Base-by-base conservation (phyloP, 1,139 yeast genomes). In the Yamadazyma buinensis region DNA sequence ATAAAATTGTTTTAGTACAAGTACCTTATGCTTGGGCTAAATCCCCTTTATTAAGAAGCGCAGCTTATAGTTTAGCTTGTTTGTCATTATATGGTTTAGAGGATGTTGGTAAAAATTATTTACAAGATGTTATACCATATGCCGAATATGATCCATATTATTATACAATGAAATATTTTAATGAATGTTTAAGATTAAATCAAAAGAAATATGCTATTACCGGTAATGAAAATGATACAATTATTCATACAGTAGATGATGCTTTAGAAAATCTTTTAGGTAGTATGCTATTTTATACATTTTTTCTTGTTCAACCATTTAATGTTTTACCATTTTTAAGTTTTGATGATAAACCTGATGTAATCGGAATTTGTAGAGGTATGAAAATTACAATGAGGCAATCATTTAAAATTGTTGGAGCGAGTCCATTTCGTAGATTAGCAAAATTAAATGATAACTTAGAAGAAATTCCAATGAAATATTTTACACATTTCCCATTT, bases 241-340 rank as follows among this genome's bases (percentile, higher is more conserved):
- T 3, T 3, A 23, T 29, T 2, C 15, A 15, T 10, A 21, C 10
- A 7, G 8, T 23, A 4, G 37, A 34, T 24, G 25, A 27, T 15
- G 37, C 34, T 11, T 31, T 30, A 11, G 34, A 34, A 28, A 18
- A 18, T 3, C 12, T 34, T 1, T 13, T 34, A 11, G 21, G 34
- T 3, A 13, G 29, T 19, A 15, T 34, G 13, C 11, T 34, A n/a
- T n/a, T 34, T 4, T 34, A 10, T 14, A 15, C 26, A 12, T 34
- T 34, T 25, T 24, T 34, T 14, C 7, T 34, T 3, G 8, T 27
- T n/a, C 37, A 34, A 28, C 34, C 37, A 1, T 34, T 34, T 26
- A 23, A 23, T 26, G 15, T 30, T 8, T 3, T 34, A 15, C 37
- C 37, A 6, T 13, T 34, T 7, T 7, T 34, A 6, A 9, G 29